phyloP scores from a whole-genome alignment of 2,329 filamentous ascomycete genomes.

The Colletotrichum sidae region DNA sequence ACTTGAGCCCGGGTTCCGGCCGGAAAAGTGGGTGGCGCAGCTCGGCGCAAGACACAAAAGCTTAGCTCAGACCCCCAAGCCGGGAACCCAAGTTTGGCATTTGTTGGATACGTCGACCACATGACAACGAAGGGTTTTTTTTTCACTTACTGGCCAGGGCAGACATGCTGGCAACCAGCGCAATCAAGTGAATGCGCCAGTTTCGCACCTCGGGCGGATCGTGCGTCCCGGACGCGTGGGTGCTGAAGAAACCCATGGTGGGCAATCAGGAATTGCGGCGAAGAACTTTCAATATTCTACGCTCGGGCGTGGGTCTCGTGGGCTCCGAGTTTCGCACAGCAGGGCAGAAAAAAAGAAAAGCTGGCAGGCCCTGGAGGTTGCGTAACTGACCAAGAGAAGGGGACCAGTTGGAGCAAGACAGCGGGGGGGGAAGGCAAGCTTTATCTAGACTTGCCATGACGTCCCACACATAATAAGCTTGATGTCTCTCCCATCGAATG shows the following conservation, averaged over 20 bases:
- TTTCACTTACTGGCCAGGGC: conserved; percentile 43
- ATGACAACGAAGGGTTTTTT: too few species aligned
- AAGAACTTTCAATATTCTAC: too few species aligned
- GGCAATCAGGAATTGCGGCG: not conserved
- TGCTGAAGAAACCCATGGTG: conserved; percentile 43
- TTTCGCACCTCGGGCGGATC: conserved; percentile 43
- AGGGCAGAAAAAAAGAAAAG: not conserved
- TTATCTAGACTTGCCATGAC: conserved; percentile 32
- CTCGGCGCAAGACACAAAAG: not conserved
- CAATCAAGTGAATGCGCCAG: conserved; percentile 43
- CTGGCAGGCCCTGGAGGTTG: conserved; percentile 13
- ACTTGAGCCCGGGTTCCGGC: not conserved
- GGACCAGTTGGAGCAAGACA: not conserved
- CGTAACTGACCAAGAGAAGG: conserved; percentile 5
- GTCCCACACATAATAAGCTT: conserved; percentile 29
- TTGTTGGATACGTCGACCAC: rapidly evolving
- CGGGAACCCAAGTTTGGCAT: not conserved
- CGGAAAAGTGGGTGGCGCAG: not conserved
- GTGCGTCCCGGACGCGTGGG: conserved; percentile 41
- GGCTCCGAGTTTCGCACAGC: not conserved
- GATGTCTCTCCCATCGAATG: conserved; percentile 23
- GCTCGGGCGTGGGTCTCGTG: not conserved
- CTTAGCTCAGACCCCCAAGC: not conserved
- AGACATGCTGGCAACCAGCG: conserved; percentile 44
- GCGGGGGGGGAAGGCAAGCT: conserved; percentile 25